Conservation (phyloP, 768 basidiomycete species). For the Collybia sp. region DNA sequence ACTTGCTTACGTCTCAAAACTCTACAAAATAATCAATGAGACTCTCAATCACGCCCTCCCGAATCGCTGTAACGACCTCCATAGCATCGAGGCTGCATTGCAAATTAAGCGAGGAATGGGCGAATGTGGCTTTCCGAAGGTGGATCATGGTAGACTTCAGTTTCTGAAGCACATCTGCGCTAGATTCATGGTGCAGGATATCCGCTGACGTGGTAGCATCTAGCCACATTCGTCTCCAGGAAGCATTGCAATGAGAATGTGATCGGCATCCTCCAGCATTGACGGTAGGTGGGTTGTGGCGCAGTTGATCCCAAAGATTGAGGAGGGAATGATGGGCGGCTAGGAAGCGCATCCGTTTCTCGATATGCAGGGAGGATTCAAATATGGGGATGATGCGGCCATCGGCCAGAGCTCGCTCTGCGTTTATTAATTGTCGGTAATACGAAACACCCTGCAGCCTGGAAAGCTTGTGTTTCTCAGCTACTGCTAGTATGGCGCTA, state of each 20-base stretch:
- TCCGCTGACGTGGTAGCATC: constrained; percentile 43
- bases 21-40: constrained; percentile 33
- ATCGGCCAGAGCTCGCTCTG: constrained; percentile 28
- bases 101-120: constrained; percentile 27
- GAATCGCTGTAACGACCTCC: constrained; percentile 31
- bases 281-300: constrained; percentile 40
- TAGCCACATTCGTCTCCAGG: constrained; percentile 50
- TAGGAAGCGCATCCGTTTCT: constrained; percentile 44
- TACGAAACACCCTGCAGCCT: constrained; percentile 47
- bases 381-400: constrained; percentile 24
- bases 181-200: constrained; percentile 29
- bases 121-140: constrained; percentile 30
- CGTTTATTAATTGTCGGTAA: constrained; percentile 41
- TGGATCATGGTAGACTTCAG: constrained; percentile 40
- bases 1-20: constrained; percentile 3
- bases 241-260: constrained; percentile 44
- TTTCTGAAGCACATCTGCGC: constrained; percentile 57
- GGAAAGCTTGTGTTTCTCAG: constrained; percentile 31
- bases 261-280: constrained; percentile 36
- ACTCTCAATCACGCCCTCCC: constrained; percentile 36
- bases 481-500: constrained; percentile 43
- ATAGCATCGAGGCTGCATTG: constrained; percentile 40
- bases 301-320: constrained; percentile 49
- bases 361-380: constrained; percentile 22
- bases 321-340: constrained; percentile 55